phyloP scores from a whole-genome alignment of 2,329 filamentous ascomycete genomes.

The Zarea fungicola region DNA sequence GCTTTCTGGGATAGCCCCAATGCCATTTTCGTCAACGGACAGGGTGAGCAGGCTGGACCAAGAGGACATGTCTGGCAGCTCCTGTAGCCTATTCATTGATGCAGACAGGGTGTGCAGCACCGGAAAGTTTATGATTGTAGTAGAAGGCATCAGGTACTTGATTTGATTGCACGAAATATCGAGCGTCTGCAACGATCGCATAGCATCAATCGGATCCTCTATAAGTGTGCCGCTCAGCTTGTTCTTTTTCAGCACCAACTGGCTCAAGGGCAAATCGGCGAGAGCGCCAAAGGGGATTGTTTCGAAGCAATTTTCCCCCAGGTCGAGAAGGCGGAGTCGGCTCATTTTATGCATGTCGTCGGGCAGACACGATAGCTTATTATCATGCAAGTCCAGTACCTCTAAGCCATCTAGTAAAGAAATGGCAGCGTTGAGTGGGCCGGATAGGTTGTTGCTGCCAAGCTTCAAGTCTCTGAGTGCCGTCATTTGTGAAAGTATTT shows the following conservation, averaged over 20 bases:
- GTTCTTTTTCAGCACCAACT: constrained; percentile 74
- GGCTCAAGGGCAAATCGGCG: constrained; percentile 61
- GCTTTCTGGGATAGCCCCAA: constrained; percentile 69
- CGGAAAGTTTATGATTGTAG: constrained; percentile 56
- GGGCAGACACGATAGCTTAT: constrained; percentile 69
- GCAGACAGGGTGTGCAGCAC: constrained; percentile 68
- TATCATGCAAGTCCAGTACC: constrained; percentile 73
- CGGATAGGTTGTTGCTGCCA: constrained; percentile 69
- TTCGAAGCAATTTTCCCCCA: constrained; percentile 73
- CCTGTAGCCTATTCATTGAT: constrained; percentile 73
- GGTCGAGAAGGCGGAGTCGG: constrained; percentile 68
- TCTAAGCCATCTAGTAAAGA: constrained; percentile 65
- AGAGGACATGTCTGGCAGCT: constrained; percentile 65
- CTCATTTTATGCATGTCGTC: constrained; percentile 60
- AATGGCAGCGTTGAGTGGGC: constrained; percentile 60
- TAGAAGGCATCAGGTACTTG: constrained; percentile 42
- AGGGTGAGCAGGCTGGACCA: constrained; percentile 72
- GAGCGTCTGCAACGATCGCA: constrained; percentile 65
- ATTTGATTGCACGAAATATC: constrained; percentile 76
- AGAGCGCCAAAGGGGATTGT: constrained; percentile 66
- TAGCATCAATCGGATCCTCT: constrained; percentile 49
- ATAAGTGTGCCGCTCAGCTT: constrained; percentile 70
- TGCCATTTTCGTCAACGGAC: constrained; percentile 74
- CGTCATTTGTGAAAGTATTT: constrained; percentile 67
- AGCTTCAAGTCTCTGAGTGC: constrained; percentile 75